Evolutionary conservation across 2,329 filamentous ascomycete species (phyloP), one percentile per base, ranked within the genome.

Genomic region (Sporothrix globosa): DNA sequence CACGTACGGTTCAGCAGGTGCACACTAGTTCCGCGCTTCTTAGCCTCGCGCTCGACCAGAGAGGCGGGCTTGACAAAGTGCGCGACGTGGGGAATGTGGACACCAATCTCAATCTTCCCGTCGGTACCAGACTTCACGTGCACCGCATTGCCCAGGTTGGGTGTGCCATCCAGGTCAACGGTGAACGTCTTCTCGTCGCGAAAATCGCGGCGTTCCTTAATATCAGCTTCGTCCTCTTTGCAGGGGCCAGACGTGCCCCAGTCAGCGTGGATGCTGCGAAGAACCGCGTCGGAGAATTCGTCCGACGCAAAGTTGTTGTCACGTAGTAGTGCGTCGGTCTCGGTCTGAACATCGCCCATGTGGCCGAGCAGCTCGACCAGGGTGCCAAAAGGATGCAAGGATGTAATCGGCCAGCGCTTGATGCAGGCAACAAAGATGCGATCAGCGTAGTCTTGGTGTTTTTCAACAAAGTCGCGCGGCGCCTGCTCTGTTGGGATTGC

Each of bases 291-390:
- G 5, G 95, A 97, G 80, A 99, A 99, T 74, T 98, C 96, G 77
- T 99, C 96, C 0, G 94, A 94, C 17, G 92, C 92, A 78, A 99
- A 99, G 84, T 99, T 99, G 87, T 99, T 99, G 83, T 99, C 96
- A 73, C 96, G 91, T 67, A 99, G 88, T 70, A 99, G 88, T 71
- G 96, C 96, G 83, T 99, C 96, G 2, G 96, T 99, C 83, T 99
- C 96, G 71, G 99, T 95, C 83, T 94, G 97, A 75, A 97, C 86
- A 79, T 99, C 93, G 75, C 96, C 96, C 92, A 98, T 98, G 79
- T 93, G 92, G 73, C 96, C 96, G 69, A 99, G 90, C 82, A 97
- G 93, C 82, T 99, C 96, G 69, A 98, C 94, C 61, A 99, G 89
- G 10, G 96, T 99, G 78, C 96, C 96, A 77, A 99, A 99, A 44